These are phyloP conservation scores for Diplodia seriata DNA, from an alignment of 2,329 filamentous ascomycete genomes.

Conservation along the genomic window DNA sequence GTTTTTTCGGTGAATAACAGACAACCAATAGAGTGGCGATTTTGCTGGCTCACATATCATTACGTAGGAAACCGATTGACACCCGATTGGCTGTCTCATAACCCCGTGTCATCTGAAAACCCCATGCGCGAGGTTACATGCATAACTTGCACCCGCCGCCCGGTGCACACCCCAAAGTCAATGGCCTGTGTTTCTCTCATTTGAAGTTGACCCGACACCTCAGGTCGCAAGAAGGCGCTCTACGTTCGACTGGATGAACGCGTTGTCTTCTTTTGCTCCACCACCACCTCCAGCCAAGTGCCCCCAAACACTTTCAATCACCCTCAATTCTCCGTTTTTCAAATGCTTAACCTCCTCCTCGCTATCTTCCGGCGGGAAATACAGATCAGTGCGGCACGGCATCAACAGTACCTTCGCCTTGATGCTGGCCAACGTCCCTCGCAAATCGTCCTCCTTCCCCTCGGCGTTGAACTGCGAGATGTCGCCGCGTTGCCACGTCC, in stretches of 20 bases:
- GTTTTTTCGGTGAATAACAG: no score
- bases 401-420: conserved; percentile 49
- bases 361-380: conserved; percentile 51
- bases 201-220: no score
- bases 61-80: no score
- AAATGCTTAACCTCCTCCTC: conserved; percentile 47
- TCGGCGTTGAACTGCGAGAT: conserved; percentile 39
- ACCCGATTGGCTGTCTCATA: no score
- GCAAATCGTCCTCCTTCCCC: conserved; percentile 43
- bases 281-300: conserved; percentile 51
- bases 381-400: conserved; percentile 51
- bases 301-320: conserved; percentile 51
- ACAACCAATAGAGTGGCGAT: no score
- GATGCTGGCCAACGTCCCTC: conserved; percentile 46
- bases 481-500: conserved; percentile 54
- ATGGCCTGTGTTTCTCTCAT: no score
- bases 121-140: no score
- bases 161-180: no score
- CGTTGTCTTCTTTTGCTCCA: conserved; percentile 41
- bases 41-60: no score
- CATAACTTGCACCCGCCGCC: no score
- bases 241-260: conserved; percentile 1
- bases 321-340: conserved; percentile 41
- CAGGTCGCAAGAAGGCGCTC: neutral
- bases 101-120: no score